phyloP scores from a whole-genome alignment of 2,329 filamentous ascomycete species.

The Arthrobotrys musiformis region DNA sequence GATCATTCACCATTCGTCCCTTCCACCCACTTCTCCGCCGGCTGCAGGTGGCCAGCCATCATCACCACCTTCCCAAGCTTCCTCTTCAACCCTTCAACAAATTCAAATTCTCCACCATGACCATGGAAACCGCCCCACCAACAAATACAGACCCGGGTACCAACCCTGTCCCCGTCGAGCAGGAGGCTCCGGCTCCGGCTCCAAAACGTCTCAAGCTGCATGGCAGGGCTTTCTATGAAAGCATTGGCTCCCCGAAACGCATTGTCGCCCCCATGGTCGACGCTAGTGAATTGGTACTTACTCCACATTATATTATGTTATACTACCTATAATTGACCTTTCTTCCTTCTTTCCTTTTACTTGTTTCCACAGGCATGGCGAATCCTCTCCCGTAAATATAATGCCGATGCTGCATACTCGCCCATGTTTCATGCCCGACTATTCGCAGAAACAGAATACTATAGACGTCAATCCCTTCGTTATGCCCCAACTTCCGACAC shows the following conservation, averaged over 20 bases:
- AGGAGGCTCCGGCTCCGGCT: too few species aligned
- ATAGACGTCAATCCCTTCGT: constrained; percentile 79
- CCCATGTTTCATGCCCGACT: constrained; percentile 96
- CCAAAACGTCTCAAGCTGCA: constrained; percentile 71
- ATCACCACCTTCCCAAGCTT: not conserved
- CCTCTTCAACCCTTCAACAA: not conserved
- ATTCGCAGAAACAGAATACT: constrained; percentile 79
- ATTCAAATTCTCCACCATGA: constrained; percentile 1
- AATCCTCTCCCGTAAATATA: constrained; percentile 92
- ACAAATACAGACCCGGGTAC: not conserved
- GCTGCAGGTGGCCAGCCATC: constrained; percentile 16
- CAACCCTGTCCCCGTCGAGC: not conserved
- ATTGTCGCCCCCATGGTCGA: constrained; percentile 98
- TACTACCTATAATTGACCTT: too few species aligned
- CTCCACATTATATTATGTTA: not conserved
- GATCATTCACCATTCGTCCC: not conserved
- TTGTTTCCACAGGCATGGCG: constrained; percentile 80
- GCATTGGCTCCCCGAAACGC: constrained; percentile 88
- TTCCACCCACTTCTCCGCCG: constrained; percentile 7
- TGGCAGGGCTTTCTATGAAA: constrained; percentile 92
- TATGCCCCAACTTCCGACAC: constrained; percentile 62
- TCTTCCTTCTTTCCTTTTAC: not conserved
- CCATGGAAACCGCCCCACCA: constrained; percentile 2
- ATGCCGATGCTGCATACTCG: constrained; percentile 85
- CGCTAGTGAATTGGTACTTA: constrained; percentile 90